A percentile compares a stretch with the other conserved stretches of the same genome.
Evolutionary conservation across 2,329 filamentous ascomycete genomes (phyloP).

Genomic region (Cladosporium sp.): DNA sequence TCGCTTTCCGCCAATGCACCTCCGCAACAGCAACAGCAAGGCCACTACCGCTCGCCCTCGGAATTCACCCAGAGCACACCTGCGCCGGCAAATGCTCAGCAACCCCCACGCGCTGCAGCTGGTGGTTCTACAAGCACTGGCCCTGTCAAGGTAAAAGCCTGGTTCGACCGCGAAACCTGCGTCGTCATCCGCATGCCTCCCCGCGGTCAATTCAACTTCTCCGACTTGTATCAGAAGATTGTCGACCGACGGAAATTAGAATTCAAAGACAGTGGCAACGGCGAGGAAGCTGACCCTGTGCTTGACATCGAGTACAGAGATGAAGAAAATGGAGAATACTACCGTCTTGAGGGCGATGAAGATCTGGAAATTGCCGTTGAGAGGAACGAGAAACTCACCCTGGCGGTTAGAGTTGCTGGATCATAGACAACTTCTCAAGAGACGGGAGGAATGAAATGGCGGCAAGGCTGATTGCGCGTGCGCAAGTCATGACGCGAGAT

Average conservation of each 20-base stretch:
- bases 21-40: slow-evolving; percentile 17
- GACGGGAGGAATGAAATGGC: not conserved
- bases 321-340: slow-evolving; percentile 70
- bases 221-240: slow-evolving; percentile 77
- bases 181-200: slow-evolving; percentile 85
- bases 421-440: slow-evolving; percentile 3
- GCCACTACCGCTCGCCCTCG: slow-evolving; percentile 26
- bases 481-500: not conserved
- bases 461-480: not conserved
- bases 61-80: slow-evolving; percentile 20
- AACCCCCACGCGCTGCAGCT: slow-evolving; percentile 39
- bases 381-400: slow-evolving; percentile 79
- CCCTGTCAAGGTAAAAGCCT: slow-evolving; percentile 84
- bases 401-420: slow-evolving; percentile 43
- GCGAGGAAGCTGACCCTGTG: slow-evolving; percentile 51
- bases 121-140: slow-evolving; percentile 21
- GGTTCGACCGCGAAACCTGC: slow-evolving; percentile 78
- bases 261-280: slow-evolving; percentile 27
- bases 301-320: slow-evolving; percentile 83
- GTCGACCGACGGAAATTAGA: slow-evolving; percentile 75
- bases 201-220: slow-evolving; percentile 63
- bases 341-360: slow-evolving; percentile 70
- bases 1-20: slow-evolving; percentile 14
- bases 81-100: slow-evolving; percentile 15
- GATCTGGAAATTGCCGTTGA: slow-evolving; percentile 77